These are phyloP conservation scores for Penicillium angulare DNA, from an alignment of 495 filamentous ascomycete species.

Conservation along the genomic window DNA sequence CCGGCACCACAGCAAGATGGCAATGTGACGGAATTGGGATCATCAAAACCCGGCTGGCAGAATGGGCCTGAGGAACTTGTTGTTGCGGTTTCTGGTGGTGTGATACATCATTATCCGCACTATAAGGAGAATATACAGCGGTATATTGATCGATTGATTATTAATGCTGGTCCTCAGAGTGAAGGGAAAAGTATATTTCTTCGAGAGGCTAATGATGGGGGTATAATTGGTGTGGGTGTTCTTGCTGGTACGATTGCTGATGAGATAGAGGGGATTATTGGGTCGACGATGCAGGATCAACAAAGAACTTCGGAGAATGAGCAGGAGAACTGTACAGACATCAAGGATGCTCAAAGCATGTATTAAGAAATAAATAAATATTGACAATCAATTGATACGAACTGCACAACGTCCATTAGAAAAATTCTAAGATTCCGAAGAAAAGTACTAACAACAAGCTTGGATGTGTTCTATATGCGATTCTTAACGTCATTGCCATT, in stretches of 20 bases:
- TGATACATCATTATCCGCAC: slow-evolving; percentile 68
- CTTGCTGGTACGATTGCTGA: slow-evolving; percentile 51
- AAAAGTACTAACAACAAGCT: no score
- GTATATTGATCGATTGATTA: slow-evolving; percentile 59
- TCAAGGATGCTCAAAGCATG: background rate
- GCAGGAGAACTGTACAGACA: background rate
- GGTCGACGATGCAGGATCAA: slow-evolving; percentile 17
- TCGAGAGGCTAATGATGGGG: slow-evolving; percentile 65
- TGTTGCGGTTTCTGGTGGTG: slow-evolving; percentile 70
- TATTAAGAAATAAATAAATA: background rate
- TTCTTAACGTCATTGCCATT: no score
- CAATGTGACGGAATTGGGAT: slow-evolving; percentile 3
- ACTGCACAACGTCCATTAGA: background rate
- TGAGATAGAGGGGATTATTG: slow-evolving; percentile 30
- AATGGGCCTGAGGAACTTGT: slow-evolving; percentile 54
- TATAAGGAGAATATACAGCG: slow-evolving; percentile 60
- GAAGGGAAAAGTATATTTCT: slow-evolving; percentile 56
- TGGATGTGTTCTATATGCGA: background rate
- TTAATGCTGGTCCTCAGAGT: slow-evolving; percentile 45
- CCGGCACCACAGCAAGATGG: background rate
- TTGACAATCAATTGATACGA: background rate
- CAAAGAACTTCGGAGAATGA: background rate
- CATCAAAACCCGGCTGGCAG: slow-evolving; percentile 21
- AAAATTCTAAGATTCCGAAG: no score
- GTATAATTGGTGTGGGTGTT: slow-evolving; percentile 68